Evolutionary conservation across 352 stramenopile genomes (phyloP).

Genomic region (Phytophthora uliginosa): DNA sequence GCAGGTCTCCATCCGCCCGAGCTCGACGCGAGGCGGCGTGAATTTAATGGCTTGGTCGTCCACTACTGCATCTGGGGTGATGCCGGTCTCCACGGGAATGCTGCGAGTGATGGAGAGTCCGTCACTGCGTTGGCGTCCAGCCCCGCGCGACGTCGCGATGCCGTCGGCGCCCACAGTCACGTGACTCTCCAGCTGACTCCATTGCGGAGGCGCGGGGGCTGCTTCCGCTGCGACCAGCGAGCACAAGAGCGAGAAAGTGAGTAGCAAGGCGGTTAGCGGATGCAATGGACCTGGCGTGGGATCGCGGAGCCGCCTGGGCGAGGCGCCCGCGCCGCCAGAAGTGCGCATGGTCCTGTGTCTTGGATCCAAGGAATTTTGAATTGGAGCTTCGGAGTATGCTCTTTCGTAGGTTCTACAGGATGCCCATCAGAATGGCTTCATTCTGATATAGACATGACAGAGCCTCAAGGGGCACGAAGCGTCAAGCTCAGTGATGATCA

Average conservation of each 20-base stretch:
- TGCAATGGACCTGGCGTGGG: slow-evolving; percentile 7
- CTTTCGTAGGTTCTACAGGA: slow-evolving; percentile 16
- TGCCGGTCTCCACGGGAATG: slow-evolving; percentile 11
- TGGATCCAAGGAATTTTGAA: slow-evolving; percentile 25
- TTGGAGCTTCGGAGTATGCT: slow-evolving; percentile 17
- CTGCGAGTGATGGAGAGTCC: slow-evolving; percentile 54
- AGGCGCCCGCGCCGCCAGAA: slow-evolving; percentile 18
- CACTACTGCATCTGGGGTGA: slow-evolving; percentile 7
- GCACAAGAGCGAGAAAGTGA: slow-evolving; percentile 27
- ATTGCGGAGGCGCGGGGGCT: background rate
- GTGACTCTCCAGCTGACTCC: slow-evolving; percentile 26
- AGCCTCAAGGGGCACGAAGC: background rate
- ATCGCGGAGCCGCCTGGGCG: slow-evolving; percentile 14
- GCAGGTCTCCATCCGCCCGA: slow-evolving; percentile 55
- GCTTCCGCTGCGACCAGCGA: slow-evolving; percentile 14
- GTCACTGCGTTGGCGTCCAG: slow-evolving; percentile 37
- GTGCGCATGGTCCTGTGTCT: slow-evolving; percentile 20
- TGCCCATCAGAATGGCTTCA: slow-evolving; percentile 4
- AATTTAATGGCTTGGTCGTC: slow-evolving; percentile 53
- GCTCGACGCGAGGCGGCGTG: slow-evolving; percentile 36
- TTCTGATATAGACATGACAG: slow-evolving; percentile 7
- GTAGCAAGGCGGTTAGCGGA: slow-evolving; percentile 7
- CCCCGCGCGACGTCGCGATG: slow-evolving; percentile 31
- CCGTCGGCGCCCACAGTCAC: slow-evolving; percentile 28
- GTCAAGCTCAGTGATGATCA: background rate